Base-by-base conservation (phyloP, 1,139 yeast species). In the Blastobotrys aristatus region DNA sequence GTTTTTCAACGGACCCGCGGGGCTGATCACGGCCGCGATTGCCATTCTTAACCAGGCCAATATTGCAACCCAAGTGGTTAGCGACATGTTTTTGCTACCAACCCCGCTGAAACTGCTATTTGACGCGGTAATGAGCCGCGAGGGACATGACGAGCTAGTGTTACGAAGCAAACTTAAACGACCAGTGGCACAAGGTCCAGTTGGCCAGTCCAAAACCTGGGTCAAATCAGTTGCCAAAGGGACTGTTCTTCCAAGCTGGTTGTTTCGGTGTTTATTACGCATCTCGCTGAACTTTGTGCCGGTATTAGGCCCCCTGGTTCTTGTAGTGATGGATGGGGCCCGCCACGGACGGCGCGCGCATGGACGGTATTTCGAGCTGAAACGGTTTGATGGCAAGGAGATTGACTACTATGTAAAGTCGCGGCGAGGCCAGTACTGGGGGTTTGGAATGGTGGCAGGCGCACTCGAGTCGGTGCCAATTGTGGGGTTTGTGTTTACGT, bases 381-480 rank as follows among this genome's bases (percentile, higher is more conserved):
- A 80, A 57, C 82, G 80, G 1, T 76, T 71, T 57, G 67, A 70
- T 47, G 63, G 66, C n/a, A 65, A 71, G 5, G 78, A 73, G 47
- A 59, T 60, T 13, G 55, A 61, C 26, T 56, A 57, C 26, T 67
- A 54, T 50, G 61, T 64, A 20, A 53, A 57, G 26, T 57, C 54
- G 43, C 59, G 63, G 52, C 55, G 64, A 44, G 70, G 64, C 45
- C 69, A 59, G 50, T 69, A 65, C 48, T 54, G 66, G 48, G 66
- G 69, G 40, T 84, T 80, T 61, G 94, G 94, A 0, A 55, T 82
- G 10, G 68, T 75, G 8, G 79, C 87, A 0, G 73, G 79, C 22
- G 55, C 75, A 2, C 65, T 84, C 22, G 90, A 83, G 58, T 65
- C 75, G 50, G 67, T 82, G 11, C 94, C 94, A 1, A 54, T 82